These are phyloP conservation scores for Paraphaeosphaeria minitans DNA, from an alignment of 2,329 filamentous ascomycete species.

Conservation along the genomic window DNA sequence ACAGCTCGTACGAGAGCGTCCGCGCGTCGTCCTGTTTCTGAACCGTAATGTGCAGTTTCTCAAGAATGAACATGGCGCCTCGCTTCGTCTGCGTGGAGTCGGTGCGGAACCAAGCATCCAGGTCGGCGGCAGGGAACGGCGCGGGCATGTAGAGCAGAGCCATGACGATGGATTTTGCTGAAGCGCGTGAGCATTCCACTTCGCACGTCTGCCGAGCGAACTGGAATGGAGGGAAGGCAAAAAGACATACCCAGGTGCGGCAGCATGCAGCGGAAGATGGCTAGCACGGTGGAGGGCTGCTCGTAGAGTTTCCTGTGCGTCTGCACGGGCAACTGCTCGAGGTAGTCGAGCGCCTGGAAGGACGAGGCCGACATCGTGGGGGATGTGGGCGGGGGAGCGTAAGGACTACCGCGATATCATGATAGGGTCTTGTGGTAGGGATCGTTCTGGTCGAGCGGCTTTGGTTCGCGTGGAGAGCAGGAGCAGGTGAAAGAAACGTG, in stretches of 20 bases:
- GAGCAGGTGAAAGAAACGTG: background rate
- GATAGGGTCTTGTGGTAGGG: conserved; percentile 21
- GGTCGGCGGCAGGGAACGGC: conserved; percentile 76
- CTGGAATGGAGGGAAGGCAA: background rate
- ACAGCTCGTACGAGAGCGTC: conserved; percentile 75
- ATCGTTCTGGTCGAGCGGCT: background rate
- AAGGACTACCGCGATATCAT: conserved; percentile 42
- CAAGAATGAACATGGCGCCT: conserved; percentile 79
- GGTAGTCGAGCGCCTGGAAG: conserved; percentile 78
- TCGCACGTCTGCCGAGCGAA: background rate
- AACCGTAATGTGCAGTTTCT: conserved; percentile 83
- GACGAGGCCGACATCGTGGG: conserved; percentile 61
- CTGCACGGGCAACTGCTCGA: conserved; percentile 87
- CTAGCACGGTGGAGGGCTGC: conserved; percentile 92
- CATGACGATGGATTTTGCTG: conserved; percentile 95
- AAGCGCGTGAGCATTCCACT: conserved; percentile 13
- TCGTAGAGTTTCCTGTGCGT: conserved; percentile 92
- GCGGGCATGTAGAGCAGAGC: conserved; percentile 87
- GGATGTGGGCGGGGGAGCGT: conserved; percentile 36
- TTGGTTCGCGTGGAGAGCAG: background rate
- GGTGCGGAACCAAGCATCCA: conserved; percentile 85
- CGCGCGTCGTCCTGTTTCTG: conserved; percentile 61
- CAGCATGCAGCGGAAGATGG: conserved; percentile 96
- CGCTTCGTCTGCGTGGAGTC: conserved; percentile 76
- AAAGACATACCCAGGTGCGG: conserved; percentile 74